Evolutionary conservation across 164 flowering plant genomes (phyloP), one percentile per base, ranked within the genome.

Genomic region (Houttuynia cordata): DNA sequence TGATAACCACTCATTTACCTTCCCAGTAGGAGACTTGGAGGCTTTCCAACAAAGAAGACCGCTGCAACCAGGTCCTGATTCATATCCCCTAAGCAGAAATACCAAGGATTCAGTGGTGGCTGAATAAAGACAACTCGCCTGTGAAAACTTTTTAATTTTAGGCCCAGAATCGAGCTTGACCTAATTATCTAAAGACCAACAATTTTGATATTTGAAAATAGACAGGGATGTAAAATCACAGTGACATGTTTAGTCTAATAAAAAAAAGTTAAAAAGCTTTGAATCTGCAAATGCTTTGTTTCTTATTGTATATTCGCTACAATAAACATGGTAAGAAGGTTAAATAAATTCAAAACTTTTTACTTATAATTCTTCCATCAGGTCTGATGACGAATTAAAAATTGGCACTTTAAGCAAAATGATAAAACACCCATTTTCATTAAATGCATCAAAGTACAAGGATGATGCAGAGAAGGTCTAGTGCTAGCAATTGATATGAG

Each of bases 1-100:
- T 13, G 22, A 42, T 24, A 18, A 20, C 23, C 40, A 22, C 9
- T 18, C 5, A 47, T 40, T 4, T 58, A 59, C 67, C 67, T 58
- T 58, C 51, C 57, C 70, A 13, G n/a, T 30, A 12, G 47, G 57
- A 7, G 54, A 20, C 51, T 39, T 61, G 50, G 56, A 23, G 56
- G 60, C 55, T 67, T 67, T 61, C 69, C 69, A 67, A 41, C 69
- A 67, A 56, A 67, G 59, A 10, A 60, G 47, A 24, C 69, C 60
- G 47, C 49, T 60, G 69, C 69, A 67, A 24, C 64, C 64, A 12
- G 64, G 69, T 39, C 64, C 69, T 25, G 69, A 67, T 25, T 67
- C 69, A 50, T 61, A 67, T 55, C 60, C 64, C 41, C 64, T 65
- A 30, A 15, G 51, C 10, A 47, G 15, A 62, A 41, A 34, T 50